Evolutionary conservation across 75 land plant species (phyloP), one percentile per base, ranked within the genome.

Genomic region (Cunninghamia lanceolata): DNA sequence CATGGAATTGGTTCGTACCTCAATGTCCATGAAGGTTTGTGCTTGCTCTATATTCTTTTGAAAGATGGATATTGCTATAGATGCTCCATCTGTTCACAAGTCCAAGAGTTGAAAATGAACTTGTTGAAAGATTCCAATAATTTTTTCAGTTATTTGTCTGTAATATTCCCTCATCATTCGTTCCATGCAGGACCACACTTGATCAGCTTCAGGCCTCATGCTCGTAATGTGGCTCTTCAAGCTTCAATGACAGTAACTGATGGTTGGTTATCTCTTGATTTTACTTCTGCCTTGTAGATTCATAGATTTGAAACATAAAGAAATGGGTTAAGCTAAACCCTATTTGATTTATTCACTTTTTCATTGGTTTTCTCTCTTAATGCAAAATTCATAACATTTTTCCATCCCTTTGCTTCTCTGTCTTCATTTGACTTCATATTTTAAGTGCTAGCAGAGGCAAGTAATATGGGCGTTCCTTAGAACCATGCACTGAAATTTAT

Each of bases 221-320:
- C 99, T 88, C 93, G 92, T 40, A 93, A 91, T 93, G 99, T 98
- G 71, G 87, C 99, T 84, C 80, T 98, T 75, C 96, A 98, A 87
- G 93, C 94, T 77, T 90, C 97, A 47, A 98, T 98, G 99, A 98
- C 99, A 56, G 98, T 97, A n/a, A 98, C 99, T 35, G 93, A 97
- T 92, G 99, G 99, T 98, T 70, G 90, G 86, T 87, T 83, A 17
- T 52, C 63, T 17, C 34, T 30, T 3, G 17, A 50, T 83, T 80
- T 15, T 68, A 19, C 7, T 63, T 52, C 73, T 83, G 10, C 3
- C 82, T 84, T 39, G 10, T 42, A 25, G 21, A 84, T 11, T 56
- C 9, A 81, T 7, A 28, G 15, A 80, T 45, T 80, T 11, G 3
- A 28, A 45, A n/a, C 42, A 10, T n/a, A 43, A 40, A 80, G 13